Conservation (phyloP, 805 yeast genomes). For the Teunomyces atbi region DNA sequence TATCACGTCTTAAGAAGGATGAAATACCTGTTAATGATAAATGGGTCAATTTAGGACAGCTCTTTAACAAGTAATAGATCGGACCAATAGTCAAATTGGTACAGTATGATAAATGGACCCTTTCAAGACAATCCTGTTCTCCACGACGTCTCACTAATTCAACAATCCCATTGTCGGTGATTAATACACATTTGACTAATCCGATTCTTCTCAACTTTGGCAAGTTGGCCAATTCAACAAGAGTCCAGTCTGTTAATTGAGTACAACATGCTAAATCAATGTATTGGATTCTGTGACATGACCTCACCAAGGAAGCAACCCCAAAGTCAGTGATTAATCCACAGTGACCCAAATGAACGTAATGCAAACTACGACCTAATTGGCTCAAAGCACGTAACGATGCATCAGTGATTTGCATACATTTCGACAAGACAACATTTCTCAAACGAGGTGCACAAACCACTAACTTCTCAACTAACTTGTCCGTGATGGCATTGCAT, state of each 20-base stretch:
- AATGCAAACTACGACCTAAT: slow-evolving; percentile 78
- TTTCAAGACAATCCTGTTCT: slow-evolving; percentile 77
- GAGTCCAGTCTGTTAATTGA: slow-evolving; percentile 80
- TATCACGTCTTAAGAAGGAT: slow-evolving; percentile 83
- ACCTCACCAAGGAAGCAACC: slow-evolving; percentile 67
- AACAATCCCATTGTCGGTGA: slow-evolving; percentile 79
- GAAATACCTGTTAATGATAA: slow-evolving; percentile 88
- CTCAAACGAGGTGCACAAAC: slow-evolving; percentile 79
- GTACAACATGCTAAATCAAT: slow-evolving; percentile 94
- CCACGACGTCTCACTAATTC: slow-evolving; percentile 67
- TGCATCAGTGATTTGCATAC: slow-evolving; percentile 80
- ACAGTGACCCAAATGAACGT: slow-evolving; percentile 93
- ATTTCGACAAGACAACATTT: slow-evolving; percentile 86
- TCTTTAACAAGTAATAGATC: slow-evolving; percentile 66
- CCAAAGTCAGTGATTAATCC: slow-evolving; percentile 86
- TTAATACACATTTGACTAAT: slow-evolving; percentile 83
- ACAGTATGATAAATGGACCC: slow-evolving; percentile 93
- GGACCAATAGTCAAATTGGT: slow-evolving; percentile 77
- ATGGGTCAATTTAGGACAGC: slow-evolving; percentile 86
- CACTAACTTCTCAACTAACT: slow-evolving; percentile 69
- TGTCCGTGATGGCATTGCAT: slow-evolving; percentile 78
- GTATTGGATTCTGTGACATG: slow-evolving; percentile 83
- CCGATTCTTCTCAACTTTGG: slow-evolving; percentile 89
- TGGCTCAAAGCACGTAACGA: slow-evolving; percentile 68
- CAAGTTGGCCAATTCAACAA: slow-evolving; percentile 70